Evolutionary conservation across 2,329 filamentous ascomycete genomes (phyloP).

Genomic region (Chaetoscypha palmicola): DNA sequence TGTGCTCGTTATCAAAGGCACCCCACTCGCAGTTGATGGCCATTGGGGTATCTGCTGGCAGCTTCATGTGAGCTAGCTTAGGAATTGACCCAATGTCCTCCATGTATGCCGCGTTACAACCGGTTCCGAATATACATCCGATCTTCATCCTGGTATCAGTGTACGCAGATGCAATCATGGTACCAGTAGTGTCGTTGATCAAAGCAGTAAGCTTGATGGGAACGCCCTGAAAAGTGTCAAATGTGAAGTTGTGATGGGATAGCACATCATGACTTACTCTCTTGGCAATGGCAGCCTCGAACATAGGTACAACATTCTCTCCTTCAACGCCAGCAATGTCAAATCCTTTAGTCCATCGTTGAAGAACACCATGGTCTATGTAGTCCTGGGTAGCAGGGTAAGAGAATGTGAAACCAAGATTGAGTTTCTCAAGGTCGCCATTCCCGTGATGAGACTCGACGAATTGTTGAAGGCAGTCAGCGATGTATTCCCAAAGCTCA

Average conservation of each 20-base stretch:
- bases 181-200: conserved; percentile 97
- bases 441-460: conserved; percentile 77
- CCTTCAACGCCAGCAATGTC: conserved; percentile 91
- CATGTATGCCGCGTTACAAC: conserved; percentile 98
- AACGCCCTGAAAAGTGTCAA: conserved; percentile 59
- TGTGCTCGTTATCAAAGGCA: conserved; percentile 90
- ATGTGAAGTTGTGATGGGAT: conserved; percentile 9
- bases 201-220: conserved; percentile 89
- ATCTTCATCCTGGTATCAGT: conserved; percentile 92
- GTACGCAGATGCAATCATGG: conserved; percentile 91
- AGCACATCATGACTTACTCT: conserved; percentile 41
- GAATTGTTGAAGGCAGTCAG: conserved; percentile 86
- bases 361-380: conserved; percentile 85
- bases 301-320: conserved; percentile 79
- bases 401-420: conserved; percentile 92
- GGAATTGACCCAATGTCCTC: conserved; percentile 85
- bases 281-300: conserved; percentile 69
- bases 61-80: conserved; percentile 86
- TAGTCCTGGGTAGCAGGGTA: conserved; percentile 91
- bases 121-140: conserved; percentile 96
- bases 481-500: conserved; percentile 91
- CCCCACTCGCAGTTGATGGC: conserved; percentile 98
- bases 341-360: conserved; percentile 97
- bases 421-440: conserved; percentile 55
- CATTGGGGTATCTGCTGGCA: conserved; percentile 77